Evolutionary conservation across 2,329 filamentous ascomycete species (phyloP).

Genomic region (Dothistroma septosporum): DNA sequence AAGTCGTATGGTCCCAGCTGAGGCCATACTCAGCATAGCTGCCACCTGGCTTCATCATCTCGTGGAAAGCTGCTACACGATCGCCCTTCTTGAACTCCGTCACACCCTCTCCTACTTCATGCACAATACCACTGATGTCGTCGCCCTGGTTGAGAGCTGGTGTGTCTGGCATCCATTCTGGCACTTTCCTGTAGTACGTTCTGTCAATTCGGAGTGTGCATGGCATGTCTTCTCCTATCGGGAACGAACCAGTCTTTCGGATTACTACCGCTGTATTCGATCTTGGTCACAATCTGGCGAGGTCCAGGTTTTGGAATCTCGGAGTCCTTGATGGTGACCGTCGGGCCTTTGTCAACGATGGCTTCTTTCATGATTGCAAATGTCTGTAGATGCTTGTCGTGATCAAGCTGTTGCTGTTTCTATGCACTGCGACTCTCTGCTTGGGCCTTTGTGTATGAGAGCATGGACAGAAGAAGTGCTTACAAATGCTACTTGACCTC

Average conservation of each 20-base stretch:
- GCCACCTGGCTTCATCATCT: slow-evolving; percentile 50
- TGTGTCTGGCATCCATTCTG: slow-evolving; percentile 16
- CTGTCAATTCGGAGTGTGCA: not conserved
- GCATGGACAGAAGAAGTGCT: not conserved
- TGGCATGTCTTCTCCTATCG: not conserved
- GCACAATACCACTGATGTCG: slow-evolving; percentile 44
- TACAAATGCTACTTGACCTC: slow-evolving; percentile 17
- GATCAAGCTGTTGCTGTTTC: not conserved
- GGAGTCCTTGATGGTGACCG: slow-evolving; percentile 37
- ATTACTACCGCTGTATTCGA: slow-evolving; percentile 32
- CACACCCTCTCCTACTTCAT: slow-evolving; percentile 53
- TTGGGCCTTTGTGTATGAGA: not conserved
- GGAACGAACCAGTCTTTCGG: slow-evolving; percentile 31
- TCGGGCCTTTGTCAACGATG: slow-evolving; percentile 32
- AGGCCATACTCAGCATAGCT: slow-evolving; percentile 61
- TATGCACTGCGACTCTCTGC: not conserved
- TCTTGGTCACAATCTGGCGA: slow-evolving; percentile 32
- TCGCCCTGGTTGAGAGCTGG: slow-evolving; percentile 33
- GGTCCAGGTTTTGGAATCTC: slow-evolving; percentile 40
- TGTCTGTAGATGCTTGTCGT: not conserved
- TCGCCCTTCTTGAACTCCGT: slow-evolving; percentile 56
- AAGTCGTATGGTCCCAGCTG: slow-evolving; percentile 54
- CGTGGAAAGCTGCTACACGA: slow-evolving; percentile 55
- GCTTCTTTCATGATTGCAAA: slow-evolving; percentile 37
- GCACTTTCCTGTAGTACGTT: slow-evolving; percentile 15